Base-by-base conservation (phyloP, 2,329 filamentous ascomycete species). In the Penicillium hordei region DNA sequence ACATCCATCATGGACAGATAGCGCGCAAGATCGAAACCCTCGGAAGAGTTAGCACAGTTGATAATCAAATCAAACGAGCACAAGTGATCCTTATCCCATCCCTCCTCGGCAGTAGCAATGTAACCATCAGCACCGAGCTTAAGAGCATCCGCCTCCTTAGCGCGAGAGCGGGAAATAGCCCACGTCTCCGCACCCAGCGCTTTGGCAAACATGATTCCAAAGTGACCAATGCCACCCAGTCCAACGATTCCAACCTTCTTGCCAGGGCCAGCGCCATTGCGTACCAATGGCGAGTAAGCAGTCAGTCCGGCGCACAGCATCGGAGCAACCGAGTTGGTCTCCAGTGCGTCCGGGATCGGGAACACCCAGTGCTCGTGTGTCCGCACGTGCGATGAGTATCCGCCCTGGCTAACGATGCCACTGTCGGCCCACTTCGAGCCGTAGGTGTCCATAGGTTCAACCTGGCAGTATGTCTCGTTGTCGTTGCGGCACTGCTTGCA, bases 281-380 rank as follows among this genome's bases (percentile, higher is more conserved):
- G 84, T 62, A 90, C 87, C 15, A 96, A 81, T 1, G 91, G 91
- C 59, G 85, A 89, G 78, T 87, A 95, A 58, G 86, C 86, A 4
- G 91, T 95, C 64, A 95, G 81, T 62, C 91, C 91, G 40, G 90
- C 91, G 75, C 91, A 95, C 65, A 94, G 82, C 89, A 93, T 91
- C 10, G 89, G 89, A 1, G 90, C 91, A 1, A 87, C 89, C 50
- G 87, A 76, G 25, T 72, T 72, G 58, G 74, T 79, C 62, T 80
- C 73, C 45, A 95, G 82, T 52, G 81, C 84, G 33, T 92, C 89
- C 36, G 91, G 91, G 62, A 95, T 93, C 1, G 68, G 70, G 76
- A 86, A 86, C 19, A 81, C 81, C 69, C 84, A 93, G 79, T 92
- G 89, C 76, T 93, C 88, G 75, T 93, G 89, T 1, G 87, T 85